A percentile compares a stretch with the other conserved stretches of the same genome.
Evolutionary conservation across 306 rosid genomes (phyloP).

Genomic region (Arachis stenosperma): DNA sequence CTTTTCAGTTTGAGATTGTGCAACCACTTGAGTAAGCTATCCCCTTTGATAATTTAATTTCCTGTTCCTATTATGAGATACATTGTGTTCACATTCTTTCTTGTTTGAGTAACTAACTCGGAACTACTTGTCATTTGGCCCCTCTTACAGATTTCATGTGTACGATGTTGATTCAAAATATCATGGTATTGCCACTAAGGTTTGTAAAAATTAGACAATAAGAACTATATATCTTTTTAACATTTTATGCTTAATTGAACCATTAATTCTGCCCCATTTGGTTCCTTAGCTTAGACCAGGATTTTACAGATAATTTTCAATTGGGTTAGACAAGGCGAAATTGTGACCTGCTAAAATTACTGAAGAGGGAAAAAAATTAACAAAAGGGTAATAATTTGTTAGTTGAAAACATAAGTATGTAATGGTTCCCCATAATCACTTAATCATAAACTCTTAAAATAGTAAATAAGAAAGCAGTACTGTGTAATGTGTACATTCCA

Average conservation of each 20-base stretch:
- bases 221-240: background rate
- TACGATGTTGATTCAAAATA: constrained; percentile 80
- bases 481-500: background rate
- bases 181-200: constrained; percentile 67
- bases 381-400: background rate
- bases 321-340: background rate
- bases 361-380: background rate
- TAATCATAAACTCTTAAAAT: background rate
- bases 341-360: constrained; percentile 1
- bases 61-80: constrained; percentile 5
- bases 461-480: constrained; percentile 1
- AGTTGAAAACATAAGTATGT: background rate
- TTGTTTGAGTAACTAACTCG: constrained; percentile 7
- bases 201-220: constrained; percentile 36
- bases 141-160: constrained; percentile 61
- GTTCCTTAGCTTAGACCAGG: constrained; percentile 3
- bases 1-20: constrained; percentile 84
- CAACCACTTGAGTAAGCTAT: constrained; percentile 72
- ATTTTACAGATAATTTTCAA: constrained; percentile 9
- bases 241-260: background rate
- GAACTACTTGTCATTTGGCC: constrained; percentile 17
- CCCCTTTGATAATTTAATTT: background rate
- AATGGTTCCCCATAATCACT: background rate
- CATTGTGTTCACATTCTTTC: constrained; percentile 18
- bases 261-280: background rate